Evolutionary conservation across 257 asterid species (phyloP), one percentile per base, ranked within the genome.

Genomic region (Thymus mandschuricus): DNA sequence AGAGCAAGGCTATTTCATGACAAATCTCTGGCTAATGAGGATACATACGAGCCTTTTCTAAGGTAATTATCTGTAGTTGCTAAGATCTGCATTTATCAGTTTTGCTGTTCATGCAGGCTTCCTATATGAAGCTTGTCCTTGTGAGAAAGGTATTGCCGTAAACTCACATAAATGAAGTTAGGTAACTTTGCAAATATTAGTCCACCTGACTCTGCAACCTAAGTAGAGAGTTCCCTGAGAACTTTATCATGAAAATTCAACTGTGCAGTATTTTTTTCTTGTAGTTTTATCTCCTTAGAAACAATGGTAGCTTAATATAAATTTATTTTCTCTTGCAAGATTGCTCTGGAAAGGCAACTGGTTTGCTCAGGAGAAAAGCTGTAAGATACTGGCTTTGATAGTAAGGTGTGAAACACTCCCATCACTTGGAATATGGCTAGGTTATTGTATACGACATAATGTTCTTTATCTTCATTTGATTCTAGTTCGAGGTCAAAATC

Each of bases 341-440:
- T 81, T 93, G 87, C 87, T 93, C 40, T 86, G 86, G 94, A 86
- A 86, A 82, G 96, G 96, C 78, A 93, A 84, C 79, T 93, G 98
- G 98, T 93, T 93, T 82, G 72, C 86, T 54, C 96, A 93, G 82
- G 98, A 91, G 87, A 89, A 91, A 81, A 91, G 97, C 89, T 91
- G 96, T 72, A 90, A 85, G 88, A 87, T 93, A 82, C 96, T 93
- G 68, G 83, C 98, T 66, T 75, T 87, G 80, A 82, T 92, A 58
- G 92, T 77, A 72, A 92, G 97, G 96, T 92, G 81, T 29, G 78
- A 60, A 55, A 57, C 27, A 12, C 52, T 43, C 54, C 51, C 68
- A 52, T 50, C 33, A 51, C 72, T 50, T 59, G 66, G 50, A 35
- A 69, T 70, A 45, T 21, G 13, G 58, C 48, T 41, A 12, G 35